Percentiles rank a stretch among this genome's conserved stretches.
Evolutionary conservation across 2,329 filamentous ascomycete genomes (phyloP).

Genomic region (Trichoderma harzianum): DNA sequence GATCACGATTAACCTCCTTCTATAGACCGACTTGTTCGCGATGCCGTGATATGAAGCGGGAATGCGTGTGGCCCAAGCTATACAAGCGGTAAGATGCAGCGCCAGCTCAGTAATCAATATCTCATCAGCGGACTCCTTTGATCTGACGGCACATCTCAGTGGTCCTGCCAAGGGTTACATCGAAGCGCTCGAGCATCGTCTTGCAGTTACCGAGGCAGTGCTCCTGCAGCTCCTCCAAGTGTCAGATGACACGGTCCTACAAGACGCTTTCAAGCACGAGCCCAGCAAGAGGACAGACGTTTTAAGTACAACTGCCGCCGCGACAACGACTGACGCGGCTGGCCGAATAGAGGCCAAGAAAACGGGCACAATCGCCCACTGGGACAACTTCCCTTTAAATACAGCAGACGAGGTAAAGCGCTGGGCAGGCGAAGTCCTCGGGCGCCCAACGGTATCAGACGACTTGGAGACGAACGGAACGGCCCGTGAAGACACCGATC

Average conservation of each 20-base stretch:
- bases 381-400: conserved; percentile 6
- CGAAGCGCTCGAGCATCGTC: conserved; percentile 9
- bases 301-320: not conserved
- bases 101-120: not conserved
- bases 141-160: not conserved
- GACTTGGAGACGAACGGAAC: not conserved
- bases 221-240: conserved; percentile 10
- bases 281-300: not conserved
- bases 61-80: conserved; percentile 14
- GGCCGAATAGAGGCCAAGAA: conserved; percentile 14
- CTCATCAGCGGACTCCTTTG: no score
- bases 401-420: conserved; percentile 13
- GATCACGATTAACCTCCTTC: not conserved
- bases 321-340: conserved; percentile 4
- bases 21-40: conserved; percentile 8
- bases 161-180: conserved; percentile 13
- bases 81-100: conserved; percentile 15
- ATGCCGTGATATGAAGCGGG: conserved; percentile 14
- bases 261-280: conserved; percentile 4
- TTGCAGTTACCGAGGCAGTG: conserved; percentile 9
- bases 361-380: conserved; percentile 13
- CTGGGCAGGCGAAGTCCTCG: conserved; percentile 11
- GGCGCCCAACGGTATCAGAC: not conserved
- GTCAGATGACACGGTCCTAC: not conserved
- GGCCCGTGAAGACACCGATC: not conserved